Conservation (phyloP, 164 flowering plant genomes). For the Liquidambar formosana region DNA sequence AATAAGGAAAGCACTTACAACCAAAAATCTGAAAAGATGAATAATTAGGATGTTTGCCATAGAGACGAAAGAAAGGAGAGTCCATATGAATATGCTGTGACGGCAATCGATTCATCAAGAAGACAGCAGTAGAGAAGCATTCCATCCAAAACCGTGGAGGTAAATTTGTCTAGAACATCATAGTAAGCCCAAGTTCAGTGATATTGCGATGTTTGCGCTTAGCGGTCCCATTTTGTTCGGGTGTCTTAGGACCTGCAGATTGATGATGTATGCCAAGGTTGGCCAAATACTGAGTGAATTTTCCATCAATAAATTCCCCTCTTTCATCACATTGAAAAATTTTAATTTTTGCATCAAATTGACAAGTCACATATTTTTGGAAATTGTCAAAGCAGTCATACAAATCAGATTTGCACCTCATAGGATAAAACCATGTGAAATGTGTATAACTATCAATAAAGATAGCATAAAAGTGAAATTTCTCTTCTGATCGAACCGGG, state of each 20-base stretch:
- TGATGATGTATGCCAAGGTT: background rate
- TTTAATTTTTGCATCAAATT: slow-evolving; percentile 1
- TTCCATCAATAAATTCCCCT: too few relatives aligned
- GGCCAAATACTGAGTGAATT: background rate
- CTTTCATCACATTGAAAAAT: slow-evolving; percentile 16
- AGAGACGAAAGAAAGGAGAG: background rate
- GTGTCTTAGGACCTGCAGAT: slow-evolving; percentile 6
- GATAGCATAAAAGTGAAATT: background rate
- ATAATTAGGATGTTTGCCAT: too few relatives aligned
- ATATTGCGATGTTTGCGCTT: slow-evolving; percentile 9
- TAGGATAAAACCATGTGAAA: background rate
- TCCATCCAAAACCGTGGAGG: slow-evolving; percentile 13
- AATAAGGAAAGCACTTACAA: too few relatives aligned
- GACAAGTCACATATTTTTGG: background rate
- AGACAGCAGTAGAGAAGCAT: background rate
- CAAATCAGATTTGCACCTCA: background rate
- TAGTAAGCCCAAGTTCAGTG: background rate
- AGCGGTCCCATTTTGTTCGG: slow-evolving; percentile 4
- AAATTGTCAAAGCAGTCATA: background rate
- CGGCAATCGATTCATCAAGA: background rate
- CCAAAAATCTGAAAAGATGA: too few relatives aligned
- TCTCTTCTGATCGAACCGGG: background rate
- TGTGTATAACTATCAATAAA: background rate
- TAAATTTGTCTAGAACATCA: background rate
- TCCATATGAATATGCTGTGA: background rate